Conservation (phyloP, 2,329 filamentous ascomycete genomes). For the Hypoxylon sp. region DNA sequence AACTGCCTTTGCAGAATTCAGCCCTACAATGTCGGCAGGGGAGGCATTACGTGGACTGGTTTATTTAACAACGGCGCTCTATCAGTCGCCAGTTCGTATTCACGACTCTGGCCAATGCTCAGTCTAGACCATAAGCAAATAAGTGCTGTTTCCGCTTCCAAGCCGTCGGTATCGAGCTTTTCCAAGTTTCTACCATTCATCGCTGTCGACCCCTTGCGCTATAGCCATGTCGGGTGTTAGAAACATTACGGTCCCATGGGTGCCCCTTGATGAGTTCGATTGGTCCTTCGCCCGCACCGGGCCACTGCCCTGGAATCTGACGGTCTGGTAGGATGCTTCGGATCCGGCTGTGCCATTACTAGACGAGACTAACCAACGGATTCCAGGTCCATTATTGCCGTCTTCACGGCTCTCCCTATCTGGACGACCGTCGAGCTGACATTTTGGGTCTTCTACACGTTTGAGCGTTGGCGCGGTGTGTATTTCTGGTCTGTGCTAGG, state of each 20-base stretch:
- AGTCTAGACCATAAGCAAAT: constrained; percentile 1
- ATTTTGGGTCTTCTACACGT: constrained; percentile 35
- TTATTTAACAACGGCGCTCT: constrained; percentile 27
- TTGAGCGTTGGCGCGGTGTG: constrained; percentile 33
- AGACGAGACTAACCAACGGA: constrained; percentile 1
- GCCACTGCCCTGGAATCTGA: constrained; percentile 38
- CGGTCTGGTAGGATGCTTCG: constrained; percentile 28
- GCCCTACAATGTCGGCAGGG: constrained; percentile 6
- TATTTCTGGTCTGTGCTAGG: constrained; percentile 36
- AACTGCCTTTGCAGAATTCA: constrained; percentile 3
- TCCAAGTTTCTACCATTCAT: neutral
- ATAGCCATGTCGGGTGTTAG: constrained; percentile 34
- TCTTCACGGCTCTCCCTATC: constrained; percentile 38
- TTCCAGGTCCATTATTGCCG: constrained; percentile 33
- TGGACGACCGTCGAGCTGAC: constrained; percentile 39
- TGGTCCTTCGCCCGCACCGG: constrained; percentile 36
- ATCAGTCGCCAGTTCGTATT: constrained; percentile 15
- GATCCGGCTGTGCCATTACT: neutral
- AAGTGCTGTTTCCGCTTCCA: constrained; percentile 8
- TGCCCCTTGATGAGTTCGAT: constrained; percentile 40
- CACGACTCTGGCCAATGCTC: neutral
- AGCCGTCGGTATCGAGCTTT: constrained; percentile 4
- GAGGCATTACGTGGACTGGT: constrained; percentile 2
- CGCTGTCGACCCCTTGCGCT: neutral
- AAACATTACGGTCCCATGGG: constrained; percentile 39